Base-by-base conservation (phyloP, 2,329 filamentous ascomycete genomes). In the Aspergillus udagawae region DNA sequence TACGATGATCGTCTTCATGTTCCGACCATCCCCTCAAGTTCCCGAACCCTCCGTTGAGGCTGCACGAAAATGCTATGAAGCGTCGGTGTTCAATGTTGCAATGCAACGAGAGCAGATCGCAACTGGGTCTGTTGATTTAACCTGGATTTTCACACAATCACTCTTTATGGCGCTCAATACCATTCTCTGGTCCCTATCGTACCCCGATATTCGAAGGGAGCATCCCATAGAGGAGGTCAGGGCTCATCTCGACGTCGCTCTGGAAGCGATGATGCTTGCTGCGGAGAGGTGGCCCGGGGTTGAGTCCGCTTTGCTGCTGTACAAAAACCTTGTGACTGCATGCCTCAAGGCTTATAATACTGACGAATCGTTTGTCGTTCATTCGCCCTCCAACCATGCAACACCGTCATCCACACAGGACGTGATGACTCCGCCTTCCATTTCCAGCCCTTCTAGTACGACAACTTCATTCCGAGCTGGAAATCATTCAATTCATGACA, bases 131-230 rank as follows among this genome's bases (percentile, higher is more conserved):
- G 85, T 94, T 10, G 93, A 97, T 69, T 81, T 97, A 59, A 97
- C 92, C 0, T 97, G 93, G 93, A 88, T 96, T 47, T 96, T 96
- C 68, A 85, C 96, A 1, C 83, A 96, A 57, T 87, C 89, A 21
- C 83, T 97, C 44, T 97, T 95, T 77, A 94, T 95, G 86, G 87
- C 90, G 4, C 83, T 97, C 56, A 97, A 96, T 70, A 92, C 91
- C 4, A 83, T 97, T 51, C 82, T 99, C 0, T 99, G 94, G 94
- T 86, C 90, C 1, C 83, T 96, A 7, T 96, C 92, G 1, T 97
- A 96, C 68, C 83, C 88, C 3, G 89, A 93, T 63, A 87, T 97
- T 25, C 87, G 94, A 49, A 83, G 84, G 54, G 79, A 84, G 20
- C 88, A 96, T 70, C 73, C 82, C 3, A 85, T 87, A 21, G 86